Evolutionary conservation across 2,329 filamentous ascomycete species (phyloP), one percentile per base, ranked within the genome.

Genomic region (Fusarium fujikuroi): DNA sequence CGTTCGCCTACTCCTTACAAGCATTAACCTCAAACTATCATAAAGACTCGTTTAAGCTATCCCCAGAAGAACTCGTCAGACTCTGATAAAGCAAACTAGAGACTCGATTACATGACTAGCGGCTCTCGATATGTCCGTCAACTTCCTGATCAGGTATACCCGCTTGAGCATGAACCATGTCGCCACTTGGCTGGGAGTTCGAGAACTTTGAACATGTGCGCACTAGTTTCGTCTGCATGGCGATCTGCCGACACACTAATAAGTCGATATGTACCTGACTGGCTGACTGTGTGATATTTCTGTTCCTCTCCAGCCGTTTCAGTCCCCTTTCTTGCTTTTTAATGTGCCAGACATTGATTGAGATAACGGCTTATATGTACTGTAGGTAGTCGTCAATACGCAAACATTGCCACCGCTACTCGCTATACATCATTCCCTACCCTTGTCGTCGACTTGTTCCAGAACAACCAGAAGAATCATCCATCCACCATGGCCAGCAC

Each of bases 141-240:
- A 69, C 66, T 69, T 69, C 66, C 66, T 70, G 36, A 60, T 69
- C 66, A 69, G 66, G 66, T 43, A 69, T 69, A 59, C 66, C 66
- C 66, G 66, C 46, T 23, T 39, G 68, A 43, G 52, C 44, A 53
- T 70, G 39, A 69, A 69, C 66, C 66, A 46, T 65, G 66, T 63
- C 59, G 66, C 66, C 66, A 69, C 66, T 59, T 65, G 42, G 64
- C 42, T 49, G n/a, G 49, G 25, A 69, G 65, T 68, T 68, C 65
- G 43, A 40, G 65, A 68, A 50, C 42, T 59, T 30, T 37, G 56
- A 59, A 68, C 65, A 42, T 39, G 63, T 66, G 34, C 50, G 25
- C 56, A 43, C 66, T 68, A 63, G 57, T 54, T 69, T 25, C 52
- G 50, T 63, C 66, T 70, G 59, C 59, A 69, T 59, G 66, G 46